Base-by-base conservation (phyloP, 2,329 filamentous ascomycete genomes). In the Annulohypoxylon truncatum region DNA sequence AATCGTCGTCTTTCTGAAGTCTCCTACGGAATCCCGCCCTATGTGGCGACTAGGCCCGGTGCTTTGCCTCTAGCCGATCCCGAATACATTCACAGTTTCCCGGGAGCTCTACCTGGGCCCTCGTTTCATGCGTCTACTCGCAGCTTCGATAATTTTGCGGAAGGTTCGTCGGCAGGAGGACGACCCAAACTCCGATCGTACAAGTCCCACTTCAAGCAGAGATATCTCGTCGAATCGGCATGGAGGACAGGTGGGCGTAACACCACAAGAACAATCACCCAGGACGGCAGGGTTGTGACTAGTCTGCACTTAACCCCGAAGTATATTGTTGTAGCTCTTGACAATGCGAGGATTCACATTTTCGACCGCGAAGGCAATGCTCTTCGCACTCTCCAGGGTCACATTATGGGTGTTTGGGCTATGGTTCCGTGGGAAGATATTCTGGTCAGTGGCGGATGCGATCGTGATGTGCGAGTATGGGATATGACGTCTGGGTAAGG, bases 331-430 rank as follows among this genome's bases (percentile, higher is more conserved):
- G 94, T 98, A 69, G 96, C 96, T 52, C 86, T 99, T 68, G 96
- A 99, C 82, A 99, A 98, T 79, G 95, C 96, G 35, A 97, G 96
- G 82, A 99, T 99, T 47, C 96, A 99, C 79, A 94, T 99, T 24
- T 99, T 98, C 77, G 93, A 98, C 77, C 94, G 93, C 0, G 89
- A 96, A 71, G 96, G 96, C 31, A 90, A 94, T 72, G 89, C 93
- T 69, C 90, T 97, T 73, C 93, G 94, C 77, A 97, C 93, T 2
- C 82, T 99, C 26, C 91, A 96, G 76, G 96, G 96, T 9, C 96
- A 99, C 81, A 92, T 98, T 46, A 99, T 99, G 96, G 96, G 96
- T 40, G 96, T 99, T 18, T 99, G 96, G 96, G 96, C 96, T 51
- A 98, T 99, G 95, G 94, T 99, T 22, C 96, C 96, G 5, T 97